Conservation (phyloP, 1,139 yeast genomes). For the Yamadazyma sp. region DNA sequence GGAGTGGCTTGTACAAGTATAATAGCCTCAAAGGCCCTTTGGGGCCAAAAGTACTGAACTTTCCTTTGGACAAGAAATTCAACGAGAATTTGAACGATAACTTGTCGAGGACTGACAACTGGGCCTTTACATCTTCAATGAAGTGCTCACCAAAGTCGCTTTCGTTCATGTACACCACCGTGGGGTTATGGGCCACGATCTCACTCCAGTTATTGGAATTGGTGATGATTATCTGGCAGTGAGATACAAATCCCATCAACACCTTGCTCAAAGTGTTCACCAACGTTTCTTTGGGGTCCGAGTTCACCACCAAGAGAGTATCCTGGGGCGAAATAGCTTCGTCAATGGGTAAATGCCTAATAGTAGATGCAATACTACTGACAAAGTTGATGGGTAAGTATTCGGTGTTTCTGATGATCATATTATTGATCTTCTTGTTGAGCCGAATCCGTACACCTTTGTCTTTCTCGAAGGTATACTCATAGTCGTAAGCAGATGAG, state of each 20-base stretch:
- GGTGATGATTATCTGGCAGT: constrained; percentile 20
- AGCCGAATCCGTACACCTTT: constrained; percentile 37
- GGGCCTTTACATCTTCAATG: constrained; percentile 4
- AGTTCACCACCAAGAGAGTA: constrained; percentile 37
- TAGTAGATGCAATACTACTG: constrained; percentile 60
- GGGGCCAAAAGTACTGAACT: constrained; percentile 18
- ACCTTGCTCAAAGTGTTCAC: constrained; percentile 30
- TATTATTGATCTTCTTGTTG: constrained; percentile 20
- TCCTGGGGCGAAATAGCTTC: constrained; percentile 44
- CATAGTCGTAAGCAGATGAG: constrained; percentile 23
- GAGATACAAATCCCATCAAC: constrained; percentile 29
- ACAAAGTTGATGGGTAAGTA: constrained; percentile 65
- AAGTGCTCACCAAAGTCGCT: not conserved
- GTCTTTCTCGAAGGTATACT: constrained; percentile 34
- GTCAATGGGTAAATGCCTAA: constrained; percentile 55
- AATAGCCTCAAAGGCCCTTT: constrained; percentile 35
- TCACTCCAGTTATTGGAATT: constrained; percentile 9
- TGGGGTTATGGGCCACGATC: constrained; percentile 20
- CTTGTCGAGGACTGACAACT: constrained; percentile 15
- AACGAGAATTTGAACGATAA: constrained; percentile 19
- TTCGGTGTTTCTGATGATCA: constrained; percentile 25
- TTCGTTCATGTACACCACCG: constrained; percentile 23
- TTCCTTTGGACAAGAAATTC: constrained; percentile 28
- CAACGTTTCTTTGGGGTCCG: constrained; percentile 15
- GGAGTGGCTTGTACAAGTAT: constrained; percentile 32